These are phyloP conservation scores for Euryodendron excelsum DNA, from an alignment of 148 eudicot species.

Conservation along the genomic window DNA sequence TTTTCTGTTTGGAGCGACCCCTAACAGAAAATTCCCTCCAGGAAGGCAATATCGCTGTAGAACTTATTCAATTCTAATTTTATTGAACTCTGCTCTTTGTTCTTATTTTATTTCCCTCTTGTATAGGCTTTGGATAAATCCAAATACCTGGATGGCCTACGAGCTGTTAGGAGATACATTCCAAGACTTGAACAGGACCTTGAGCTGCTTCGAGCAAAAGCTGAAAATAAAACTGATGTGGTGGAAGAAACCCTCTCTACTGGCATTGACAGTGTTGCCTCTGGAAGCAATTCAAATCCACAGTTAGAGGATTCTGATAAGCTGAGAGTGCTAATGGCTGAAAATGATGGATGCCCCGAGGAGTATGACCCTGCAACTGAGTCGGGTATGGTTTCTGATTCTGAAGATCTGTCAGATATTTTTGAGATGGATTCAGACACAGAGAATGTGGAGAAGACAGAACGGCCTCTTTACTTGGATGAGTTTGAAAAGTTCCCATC, in stretches of 20 bases:
- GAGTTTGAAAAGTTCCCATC: slow-evolving; percentile 77
- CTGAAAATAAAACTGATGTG: slow-evolving; percentile 26
- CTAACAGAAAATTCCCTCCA: too few species aligned
- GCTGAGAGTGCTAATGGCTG: slow-evolving; percentile 52
- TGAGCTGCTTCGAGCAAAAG: slow-evolving; percentile 59
- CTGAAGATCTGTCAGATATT: slow-evolving; percentile 81
- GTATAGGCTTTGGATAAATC: slow-evolving; percentile 96
- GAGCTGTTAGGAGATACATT: slow-evolving; percentile 72
- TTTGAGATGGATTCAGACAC: slow-evolving; percentile 78
- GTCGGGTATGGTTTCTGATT: slow-evolving; percentile 52
- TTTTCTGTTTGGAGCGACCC: too few species aligned
- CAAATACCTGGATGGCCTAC: slow-evolving; percentile 64
- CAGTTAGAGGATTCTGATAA: slow-evolving; percentile 44
- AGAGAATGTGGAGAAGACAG: slow-evolving; percentile 40
- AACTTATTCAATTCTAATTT: not conserved
- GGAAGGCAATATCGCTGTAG: not conserved
- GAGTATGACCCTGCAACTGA: slow-evolving; percentile 37
- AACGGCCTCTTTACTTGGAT: slow-evolving; percentile 60
- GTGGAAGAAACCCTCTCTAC: slow-evolving; percentile 24
- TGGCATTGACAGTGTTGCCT: slow-evolving; percentile 13
- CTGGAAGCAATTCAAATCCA: slow-evolving; percentile 22
- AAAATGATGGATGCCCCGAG: slow-evolving; percentile 27
- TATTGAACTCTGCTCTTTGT: not conserved
- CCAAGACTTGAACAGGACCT: slow-evolving; percentile 89
- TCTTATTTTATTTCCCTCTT: not conserved